phyloP scores from a whole-genome alignment of 2,329 filamentous ascomycete species.

The Sclerotinia trifoliorum region DNA sequence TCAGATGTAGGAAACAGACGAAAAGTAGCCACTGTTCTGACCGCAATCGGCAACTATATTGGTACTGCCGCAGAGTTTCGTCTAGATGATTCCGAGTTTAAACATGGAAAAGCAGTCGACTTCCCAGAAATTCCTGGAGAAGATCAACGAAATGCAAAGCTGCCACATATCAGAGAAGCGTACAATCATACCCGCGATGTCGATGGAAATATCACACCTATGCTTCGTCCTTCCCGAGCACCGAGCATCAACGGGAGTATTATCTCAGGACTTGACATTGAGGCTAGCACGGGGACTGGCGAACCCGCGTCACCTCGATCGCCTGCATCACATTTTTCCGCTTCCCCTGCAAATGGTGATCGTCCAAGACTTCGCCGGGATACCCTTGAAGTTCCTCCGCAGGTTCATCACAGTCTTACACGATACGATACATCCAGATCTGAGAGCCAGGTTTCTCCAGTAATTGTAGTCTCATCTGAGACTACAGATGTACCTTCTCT shows the following conservation, averaged over 20 bases:
- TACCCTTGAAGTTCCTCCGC: slow-evolving; percentile 43
- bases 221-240: slow-evolving; percentile 41
- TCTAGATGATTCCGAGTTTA: slow-evolving; percentile 51
- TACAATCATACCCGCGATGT: slow-evolving; percentile 44
- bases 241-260: slow-evolving; percentile 43
- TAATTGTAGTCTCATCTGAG: slow-evolving; percentile 33
- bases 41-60: slow-evolving; percentile 46
- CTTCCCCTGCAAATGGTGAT: slow-evolving; percentile 17
- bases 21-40: slow-evolving; percentile 47
- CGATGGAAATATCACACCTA: slow-evolving; percentile 39
- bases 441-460: slow-evolving; percentile 22
- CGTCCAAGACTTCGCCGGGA: slow-evolving; percentile 30
- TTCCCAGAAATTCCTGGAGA: slow-evolving; percentile 60
- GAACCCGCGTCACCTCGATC: slow-evolving; percentile 26
- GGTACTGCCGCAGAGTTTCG: slow-evolving; percentile 49
- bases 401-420: slow-evolving; percentile 33
- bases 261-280: slow-evolving; percentile 35
- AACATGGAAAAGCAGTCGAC: slow-evolving; percentile 46
- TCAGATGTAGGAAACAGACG: slow-evolving; percentile 41
- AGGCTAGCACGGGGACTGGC: slow-evolving; percentile 28
- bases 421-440: slow-evolving; percentile 13
- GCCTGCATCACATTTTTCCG: slow-evolving; percentile 16
- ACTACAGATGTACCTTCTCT: background rate
- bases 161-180: slow-evolving; percentile 43
- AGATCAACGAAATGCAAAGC: slow-evolving; percentile 44